Evolutionary conservation across 345 rosid genomes (phyloP).

Genomic region (Eucalyptus curtisii): DNA sequence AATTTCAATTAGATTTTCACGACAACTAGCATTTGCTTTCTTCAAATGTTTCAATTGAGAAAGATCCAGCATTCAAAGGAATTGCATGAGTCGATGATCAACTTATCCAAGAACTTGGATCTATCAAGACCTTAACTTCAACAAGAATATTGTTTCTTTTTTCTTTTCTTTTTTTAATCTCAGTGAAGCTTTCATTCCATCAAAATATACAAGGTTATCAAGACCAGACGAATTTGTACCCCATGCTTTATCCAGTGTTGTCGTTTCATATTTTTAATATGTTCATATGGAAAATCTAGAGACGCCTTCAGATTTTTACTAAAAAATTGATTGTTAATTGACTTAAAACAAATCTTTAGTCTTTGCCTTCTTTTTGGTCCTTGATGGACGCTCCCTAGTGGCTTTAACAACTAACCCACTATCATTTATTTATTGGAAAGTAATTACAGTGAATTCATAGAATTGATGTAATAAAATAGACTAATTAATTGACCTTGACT

Average conservation of each 20-base stretch:
- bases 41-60: not conserved
- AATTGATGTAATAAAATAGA: not conserved
- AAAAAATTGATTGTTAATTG: not conserved
- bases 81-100: fast-evolving
- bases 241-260: not conserved
- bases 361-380: no score
- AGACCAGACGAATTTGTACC: not conserved
- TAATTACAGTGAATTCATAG: not conserved
- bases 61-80: not conserved
- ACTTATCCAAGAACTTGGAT: not conserved
- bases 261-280: no score
- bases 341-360: not conserved
- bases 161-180: no score
- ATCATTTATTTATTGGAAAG: fast-evolving
- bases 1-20: fast-evolving
- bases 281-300: not conserved
- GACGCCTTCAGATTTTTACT: not conserved
- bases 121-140: not conserved
- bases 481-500: not conserved
- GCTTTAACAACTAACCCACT: not conserved
- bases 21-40: fast-evolving
- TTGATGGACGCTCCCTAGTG: not conserved
- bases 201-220: not conserved
- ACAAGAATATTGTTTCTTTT: not conserved
- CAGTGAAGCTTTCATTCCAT: no score